phyloP scores from a whole-genome alignment of 352 stramenopile species.

The Pythium rhizo-oryzae region DNA sequence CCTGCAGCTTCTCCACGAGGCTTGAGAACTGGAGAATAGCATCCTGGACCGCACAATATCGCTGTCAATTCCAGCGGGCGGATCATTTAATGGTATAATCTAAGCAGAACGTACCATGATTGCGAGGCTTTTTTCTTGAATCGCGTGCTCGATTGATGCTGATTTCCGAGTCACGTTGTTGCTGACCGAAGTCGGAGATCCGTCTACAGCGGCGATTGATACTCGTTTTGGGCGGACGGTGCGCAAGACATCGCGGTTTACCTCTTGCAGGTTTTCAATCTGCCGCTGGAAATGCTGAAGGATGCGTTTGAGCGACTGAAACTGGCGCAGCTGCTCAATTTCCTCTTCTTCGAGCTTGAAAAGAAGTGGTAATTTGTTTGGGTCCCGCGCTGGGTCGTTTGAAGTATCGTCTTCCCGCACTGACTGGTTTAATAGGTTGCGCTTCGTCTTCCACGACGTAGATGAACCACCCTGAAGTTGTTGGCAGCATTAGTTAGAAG shows the following conservation, averaged over 20 bases:
- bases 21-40: slow-evolving; percentile 62
- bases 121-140: slow-evolving; percentile 56
- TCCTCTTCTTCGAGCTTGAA: slow-evolving; percentile 56
- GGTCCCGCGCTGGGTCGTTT: background rate
- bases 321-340: slow-evolving; percentile 44
- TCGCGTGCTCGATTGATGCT: slow-evolving; percentile 42
- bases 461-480: slow-evolving; percentile 67
- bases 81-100: too few relatives aligned
- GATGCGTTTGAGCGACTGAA: slow-evolving; percentile 51
- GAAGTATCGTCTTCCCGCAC: slow-evolving; percentile 1
- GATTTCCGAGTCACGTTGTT: slow-evolving; percentile 31
- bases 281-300: slow-evolving; percentile 56
- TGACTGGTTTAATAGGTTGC: slow-evolving; percentile 21
- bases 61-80: too few relatives aligned
- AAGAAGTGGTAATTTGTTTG: slow-evolving; percentile 6
- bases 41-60: slow-evolving; percentile 33
- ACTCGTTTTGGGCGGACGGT: slow-evolving; percentile 17
- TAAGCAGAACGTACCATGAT: slow-evolving; percentile 43
- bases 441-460: slow-evolving; percentile 51
- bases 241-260: slow-evolving; percentile 36
- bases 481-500: too few relatives aligned
- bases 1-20: slow-evolving; percentile 56
- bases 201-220: background rate
- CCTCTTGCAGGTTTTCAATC: slow-evolving; percentile 44
- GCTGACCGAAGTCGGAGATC: slow-evolving; percentile 6